Percentiles rank a stretch among this genome's conserved stretches.
Evolutionary conservation across 2,329 filamentous ascomycete genomes (phyloP).

Genomic region (Venturia asperata): DNA sequence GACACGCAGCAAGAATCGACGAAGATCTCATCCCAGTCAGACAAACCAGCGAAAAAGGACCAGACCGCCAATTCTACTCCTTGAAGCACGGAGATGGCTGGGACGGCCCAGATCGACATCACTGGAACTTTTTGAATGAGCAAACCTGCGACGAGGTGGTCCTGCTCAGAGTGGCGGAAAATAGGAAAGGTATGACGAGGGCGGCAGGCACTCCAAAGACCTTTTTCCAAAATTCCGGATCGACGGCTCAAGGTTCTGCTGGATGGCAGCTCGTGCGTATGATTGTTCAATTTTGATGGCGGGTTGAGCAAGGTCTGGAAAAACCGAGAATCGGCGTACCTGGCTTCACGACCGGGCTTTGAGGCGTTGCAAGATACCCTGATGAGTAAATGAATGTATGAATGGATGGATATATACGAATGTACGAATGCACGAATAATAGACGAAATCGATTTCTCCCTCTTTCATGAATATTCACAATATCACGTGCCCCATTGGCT

Average conservation of each 20-base stretch:
- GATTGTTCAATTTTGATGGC: conserved; percentile 6
- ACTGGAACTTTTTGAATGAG: conserved; percentile 4
- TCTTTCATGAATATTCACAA: not conserved
- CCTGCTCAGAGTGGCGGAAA: conserved; percentile 2
- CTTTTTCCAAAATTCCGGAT: not conserved
- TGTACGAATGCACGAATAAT: too few relatives aligned
- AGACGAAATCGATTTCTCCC: too few relatives aligned
- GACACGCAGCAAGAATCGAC: conserved; percentile 8
- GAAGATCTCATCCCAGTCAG: conserved; percentile 10
- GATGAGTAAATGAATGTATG: too few relatives aligned
- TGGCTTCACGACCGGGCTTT: not conserved
- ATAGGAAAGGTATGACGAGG: not conserved
- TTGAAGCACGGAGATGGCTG: conserved; percentile 8
- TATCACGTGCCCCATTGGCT: not conserved
- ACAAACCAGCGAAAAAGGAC: not conserved
- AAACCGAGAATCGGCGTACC: not conserved
- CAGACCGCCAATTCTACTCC: not conserved
- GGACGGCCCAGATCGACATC: conserved; percentile 3
- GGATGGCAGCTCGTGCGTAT: conserved; percentile 2
- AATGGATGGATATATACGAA: too few relatives aligned
- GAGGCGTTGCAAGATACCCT: not conserved
- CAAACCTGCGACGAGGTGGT: not conserved
- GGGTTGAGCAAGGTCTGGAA: not conserved
- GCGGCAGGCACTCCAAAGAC: conserved; percentile 8
- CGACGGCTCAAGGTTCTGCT: not conserved